Base-by-base conservation (phyloP, 2,329 filamentous ascomycete genomes). In the Colletotrichum destructivum region DNA sequence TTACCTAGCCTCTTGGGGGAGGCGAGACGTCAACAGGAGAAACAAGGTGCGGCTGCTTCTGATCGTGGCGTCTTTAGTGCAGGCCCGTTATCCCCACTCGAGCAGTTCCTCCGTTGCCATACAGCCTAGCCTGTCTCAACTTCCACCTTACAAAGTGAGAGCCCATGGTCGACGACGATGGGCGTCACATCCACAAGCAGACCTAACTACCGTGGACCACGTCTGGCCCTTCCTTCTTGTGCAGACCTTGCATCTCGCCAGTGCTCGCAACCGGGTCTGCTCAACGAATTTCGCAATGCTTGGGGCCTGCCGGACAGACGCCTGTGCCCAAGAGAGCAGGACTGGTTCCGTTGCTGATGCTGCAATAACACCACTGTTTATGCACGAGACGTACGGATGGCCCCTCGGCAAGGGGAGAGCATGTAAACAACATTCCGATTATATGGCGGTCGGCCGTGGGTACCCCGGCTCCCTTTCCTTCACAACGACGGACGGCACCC, bases 11-110 rank as follows among this genome's bases (percentile, higher is more conserved):
- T 49, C 46, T 59, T 52, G 54, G 23, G 59, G 59, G 31, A 35
- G 31, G 31, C 31, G 31, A 59, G 76, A 75, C 62, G 15, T 55
- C 69, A 59, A 69, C 71, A 73, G 68, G 67, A 72, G 76, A 78
- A 78, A 79, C 76, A 79, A 78, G 76, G 78, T 77, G 77, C 77
- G 77, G 78, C 76, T 79, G 75, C 55, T 73, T 68, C 55, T 71
- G 69, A 71, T 71, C 65, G 65, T 71, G 59, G 64, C 64, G 69
- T 71, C 46, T 61, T 23, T 69, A 63, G 57, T 31, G 59, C 52
- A 69, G 46, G 46, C 44, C 46, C 23, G 31, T 35, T 35, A 49
- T 71, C 59, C 38, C 65, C 65, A 63, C 69, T 63, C 60, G 38
- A 47, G 52, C 57, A 52, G 69, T 68, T 71, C 38, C 69, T 46